phyloP scores from a whole-genome alignment of 805 yeast species.

The Suhomyces sp. region DNA sequence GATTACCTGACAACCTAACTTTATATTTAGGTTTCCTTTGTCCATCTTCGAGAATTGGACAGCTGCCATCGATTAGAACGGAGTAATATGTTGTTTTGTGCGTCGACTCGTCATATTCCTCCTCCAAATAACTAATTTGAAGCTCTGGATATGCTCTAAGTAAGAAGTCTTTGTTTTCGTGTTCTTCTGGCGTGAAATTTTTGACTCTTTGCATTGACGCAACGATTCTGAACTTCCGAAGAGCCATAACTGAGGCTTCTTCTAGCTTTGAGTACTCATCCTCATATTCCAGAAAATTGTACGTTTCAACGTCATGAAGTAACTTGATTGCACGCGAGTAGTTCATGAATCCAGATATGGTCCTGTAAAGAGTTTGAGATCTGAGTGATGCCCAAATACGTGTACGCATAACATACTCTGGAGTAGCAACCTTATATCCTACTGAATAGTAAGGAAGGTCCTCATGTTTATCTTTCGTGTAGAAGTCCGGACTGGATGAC shows the following conservation, averaged over 20 bases:
- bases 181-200: conserved; percentile 55
- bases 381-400: conserved; percentile 50
- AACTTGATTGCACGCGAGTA: conserved; percentile 47
- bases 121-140: conserved; percentile 62
- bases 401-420: conserved; percentile 47
- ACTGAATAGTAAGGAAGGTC: conserved; percentile 48
- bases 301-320: conserved; percentile 44
- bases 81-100: conserved; percentile 55
- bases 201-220: conserved; percentile 64
- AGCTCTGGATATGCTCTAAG: conserved; percentile 66
- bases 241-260: conserved; percentile 53
- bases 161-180: conserved; percentile 56
- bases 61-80: conserved; percentile 68
- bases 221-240: conserved; percentile 62
- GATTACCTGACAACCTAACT: conserved; percentile 72
- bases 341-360: conserved; percentile 49
- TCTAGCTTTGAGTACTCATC: conserved; percentile 40
- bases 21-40: conserved; percentile 47
- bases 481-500: conserved; percentile 16
- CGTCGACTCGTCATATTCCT: conserved; percentile 41
- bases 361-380: conserved; percentile 47
- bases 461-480: conserved; percentile 26
- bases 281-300: conserved; percentile 24
- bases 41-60: conserved; percentile 60
- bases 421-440: conserved; percentile 49